Base-by-base conservation (phyloP, 495 filamentous ascomycete genomes). In the Parmelia sp. region DNA sequence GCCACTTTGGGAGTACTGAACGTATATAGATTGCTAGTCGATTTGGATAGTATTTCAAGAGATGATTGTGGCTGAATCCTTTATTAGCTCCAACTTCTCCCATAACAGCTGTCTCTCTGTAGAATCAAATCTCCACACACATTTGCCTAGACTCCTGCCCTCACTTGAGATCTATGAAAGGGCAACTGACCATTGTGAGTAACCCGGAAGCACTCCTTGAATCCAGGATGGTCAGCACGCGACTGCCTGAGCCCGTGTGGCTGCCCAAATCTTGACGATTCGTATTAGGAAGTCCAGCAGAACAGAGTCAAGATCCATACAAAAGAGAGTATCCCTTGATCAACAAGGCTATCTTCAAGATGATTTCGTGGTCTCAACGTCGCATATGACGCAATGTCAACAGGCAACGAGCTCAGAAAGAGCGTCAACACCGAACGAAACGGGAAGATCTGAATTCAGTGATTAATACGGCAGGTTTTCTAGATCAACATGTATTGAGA, bases 1-100 rank as follows among this genome's bases (percentile, higher is more conserved):
- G 23, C 36, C 57, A 42, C 15, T 42, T 12, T 59, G 36, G 35
- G 57, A 59, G 57, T 4, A 27, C 23, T 59, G n/a, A 59, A 12
- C n/a, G 7, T 17, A 1, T 17, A 17, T 29, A 31, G 19, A 4
- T 8, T 11, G 4, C 27, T 19, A 17, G 27, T 31, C 49, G 19
- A 53, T 31, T 31, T 9, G 19, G 4, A 31, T 53, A 31, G 25
- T 15, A 8, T 53, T 29, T 11, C 14, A 53, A 11, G 31, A 53
- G 31, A 17, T 31, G 49, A 12, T 29, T 25, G 29, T 17, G 49
- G 12, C 23, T 23, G 6, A 4, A 17, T 17, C 7, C 11, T 49
- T 53, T 25, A 53, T 12, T 17, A 31, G 25, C 15, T 31, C 14
- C 27, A 1, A 14, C 17, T 29, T 19, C 42, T 53, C 27, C 25